Evolutionary conservation across 352 stramenopile genomes (phyloP).

Genomic region (Globisporangium emineosum): DNA sequence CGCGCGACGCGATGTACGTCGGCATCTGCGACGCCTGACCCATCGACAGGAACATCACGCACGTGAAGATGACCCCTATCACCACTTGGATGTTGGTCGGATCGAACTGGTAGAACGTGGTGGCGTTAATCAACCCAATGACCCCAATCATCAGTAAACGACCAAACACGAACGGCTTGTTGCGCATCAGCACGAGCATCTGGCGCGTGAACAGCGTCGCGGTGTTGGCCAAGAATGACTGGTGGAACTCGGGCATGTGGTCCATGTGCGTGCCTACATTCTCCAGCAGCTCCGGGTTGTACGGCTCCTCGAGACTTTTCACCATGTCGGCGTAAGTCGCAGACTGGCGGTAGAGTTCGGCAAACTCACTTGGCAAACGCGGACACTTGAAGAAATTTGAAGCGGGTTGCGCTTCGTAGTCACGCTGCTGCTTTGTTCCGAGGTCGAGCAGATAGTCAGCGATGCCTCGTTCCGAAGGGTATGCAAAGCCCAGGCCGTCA

Average conservation of each 20-base stretch:
- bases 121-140: too few relatives aligned
- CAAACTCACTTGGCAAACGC: conserved; percentile 24
- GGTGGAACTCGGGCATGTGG: conserved; percentile 33
- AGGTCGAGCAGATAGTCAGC: conserved; percentile 89
- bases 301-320: background rate
- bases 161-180: conserved; percentile 31
- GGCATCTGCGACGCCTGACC: conserved; percentile 52
- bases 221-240: conserved; percentile 27
- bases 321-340: conserved; percentile 1
- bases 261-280: conserved; percentile 81
- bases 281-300: background rate
- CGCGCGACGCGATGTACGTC: conserved; percentile 53
- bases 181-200: conserved; percentile 40
- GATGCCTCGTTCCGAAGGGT: conserved; percentile 46
- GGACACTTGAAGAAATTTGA: conserved; percentile 9
- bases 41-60: conserved; percentile 53
- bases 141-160: too few relatives aligned
- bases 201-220: conserved; percentile 32
- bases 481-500: conserved; percentile 35
- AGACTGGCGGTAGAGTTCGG: background rate
- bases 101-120: conserved; percentile 39
- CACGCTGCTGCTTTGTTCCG: conserved; percentile 34
- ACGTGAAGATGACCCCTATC: conserved; percentile 61
- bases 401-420: conserved; percentile 29
- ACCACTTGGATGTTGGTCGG: conserved; percentile 22